phyloP scores from a whole-genome alignment of 371 early-diverging fungal species.

The Dichotomocladium elegans region DNA sequence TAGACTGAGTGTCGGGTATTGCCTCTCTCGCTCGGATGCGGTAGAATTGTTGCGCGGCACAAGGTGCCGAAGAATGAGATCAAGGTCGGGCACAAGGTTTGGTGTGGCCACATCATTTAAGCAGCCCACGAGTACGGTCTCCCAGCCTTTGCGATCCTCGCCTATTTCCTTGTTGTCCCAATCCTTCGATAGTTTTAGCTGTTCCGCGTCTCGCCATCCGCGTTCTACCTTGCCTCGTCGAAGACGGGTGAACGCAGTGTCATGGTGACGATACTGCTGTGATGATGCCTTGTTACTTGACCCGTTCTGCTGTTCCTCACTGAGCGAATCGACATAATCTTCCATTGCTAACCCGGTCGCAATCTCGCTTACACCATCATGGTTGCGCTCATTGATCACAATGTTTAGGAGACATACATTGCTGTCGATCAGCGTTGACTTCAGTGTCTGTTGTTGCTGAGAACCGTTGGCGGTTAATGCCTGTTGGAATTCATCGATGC shows the following conservation, averaged over 20 bases:
- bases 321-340: conserved; percentile 20
- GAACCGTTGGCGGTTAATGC: conserved; percentile 23
- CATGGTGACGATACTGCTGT: conserved; percentile 5
- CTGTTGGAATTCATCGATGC: conserved; percentile 43
- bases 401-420: conserved; percentile 34
- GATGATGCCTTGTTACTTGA: not conserved
- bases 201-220: conserved; percentile 38
- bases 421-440: conserved; percentile 31
- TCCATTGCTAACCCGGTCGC: conserved; percentile 31
- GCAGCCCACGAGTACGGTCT: conserved; percentile 40
- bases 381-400: conserved; percentile 42
- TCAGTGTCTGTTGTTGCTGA: conserved; percentile 14
- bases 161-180: conserved; percentile 43
- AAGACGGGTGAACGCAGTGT: conserved; percentile 8
- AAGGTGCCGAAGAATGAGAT: conserved; percentile 32
- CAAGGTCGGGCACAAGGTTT: conserved; percentile 31
- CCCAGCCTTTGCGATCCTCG: conserved; percentile 43
- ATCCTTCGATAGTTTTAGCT: conserved; percentile 21
- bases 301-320: not conserved
- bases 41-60: conserved; percentile 32
- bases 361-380: conserved; percentile 29
- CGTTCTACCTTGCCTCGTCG: conserved; percentile 20
- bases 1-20: conserved; percentile 30
- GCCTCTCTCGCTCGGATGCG: conserved; percentile 39
- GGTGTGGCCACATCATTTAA: conserved; percentile 46